These are phyloP conservation scores for Monosporascus sp. DNA, from an alignment of 2,329 filamentous ascomycete genomes.

Conservation along the genomic window DNA sequence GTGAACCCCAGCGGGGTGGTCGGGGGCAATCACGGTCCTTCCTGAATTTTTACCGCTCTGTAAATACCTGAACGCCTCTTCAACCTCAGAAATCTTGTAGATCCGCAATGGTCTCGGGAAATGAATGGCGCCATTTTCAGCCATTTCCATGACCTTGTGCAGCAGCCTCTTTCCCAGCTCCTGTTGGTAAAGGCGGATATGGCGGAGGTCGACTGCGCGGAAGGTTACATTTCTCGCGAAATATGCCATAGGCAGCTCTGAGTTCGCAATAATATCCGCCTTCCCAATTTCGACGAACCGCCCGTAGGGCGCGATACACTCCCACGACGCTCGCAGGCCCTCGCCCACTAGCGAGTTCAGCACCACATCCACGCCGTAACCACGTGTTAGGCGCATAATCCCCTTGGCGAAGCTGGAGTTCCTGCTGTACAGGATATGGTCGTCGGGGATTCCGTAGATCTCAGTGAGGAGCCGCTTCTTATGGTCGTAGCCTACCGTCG, in stretches of 20 bases:
- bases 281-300: conserved; percentile 38
- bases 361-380: conserved; percentile 15
- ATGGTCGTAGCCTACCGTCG: conserved; percentile 1
- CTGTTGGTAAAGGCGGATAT: not conserved
- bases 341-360: conserved; percentile 16
- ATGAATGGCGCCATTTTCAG: not conserved
- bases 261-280: conserved; percentile 18
- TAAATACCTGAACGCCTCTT: no score
- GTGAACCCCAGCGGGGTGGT: not conserved
- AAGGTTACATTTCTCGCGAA: not conserved
- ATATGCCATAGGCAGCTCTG: not conserved
- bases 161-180: not conserved
- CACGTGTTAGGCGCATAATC: not conserved
- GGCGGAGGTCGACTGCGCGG: not conserved
- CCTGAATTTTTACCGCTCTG: no score
- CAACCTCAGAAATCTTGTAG: not conserved
- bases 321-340: conserved; percentile 31
- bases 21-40: not conserved
- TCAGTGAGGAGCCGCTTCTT: conserved; percentile 3
- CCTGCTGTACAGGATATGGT: conserved; percentile 8
- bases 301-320: conserved; percentile 35
- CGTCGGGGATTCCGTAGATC: not conserved
- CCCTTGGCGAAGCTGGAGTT: conserved; percentile 1
- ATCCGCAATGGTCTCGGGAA: not conserved
- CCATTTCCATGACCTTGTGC: not conserved